A percentile compares a stretch with the other conserved stretches of the same genome.
These are phyloP conservation scores for Paecilomyces dactylethromorphus DNA, from an alignment of 2,329 filamentous ascomycete species.

Conservation along the genomic window DNA sequence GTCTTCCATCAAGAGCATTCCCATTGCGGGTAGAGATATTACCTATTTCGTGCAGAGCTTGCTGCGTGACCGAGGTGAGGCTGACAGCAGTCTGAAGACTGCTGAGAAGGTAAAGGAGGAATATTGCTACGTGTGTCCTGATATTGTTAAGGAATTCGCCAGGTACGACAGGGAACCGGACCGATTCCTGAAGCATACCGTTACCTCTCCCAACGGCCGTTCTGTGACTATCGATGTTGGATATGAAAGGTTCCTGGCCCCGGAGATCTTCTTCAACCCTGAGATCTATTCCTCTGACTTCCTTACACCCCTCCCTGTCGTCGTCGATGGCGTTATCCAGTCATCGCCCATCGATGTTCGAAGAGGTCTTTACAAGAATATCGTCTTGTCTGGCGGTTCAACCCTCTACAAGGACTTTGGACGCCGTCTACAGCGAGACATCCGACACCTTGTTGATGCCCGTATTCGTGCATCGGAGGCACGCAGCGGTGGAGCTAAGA, in stretches of 20 bases:
- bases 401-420: conserved; percentile 99
- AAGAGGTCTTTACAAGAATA: conserved; percentile 98
- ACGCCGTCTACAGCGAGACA: conserved; percentile 89
- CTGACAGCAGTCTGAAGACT: conserved; percentile 93
- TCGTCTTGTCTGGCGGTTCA: conserved; percentile 92
- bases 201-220: conserved; percentile 77
- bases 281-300: conserved; percentile 99
- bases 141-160: conserved; percentile 97
- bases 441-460: conserved; percentile 89
- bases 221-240: conserved; percentile 85
- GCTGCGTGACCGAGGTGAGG: conserved; percentile 89
- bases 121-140: conserved; percentile 95
- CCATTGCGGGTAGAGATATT: conserved; percentile 94
- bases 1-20: conserved; percentile 98
- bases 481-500: conserved; percentile 83
- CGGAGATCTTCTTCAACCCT: conserved; percentile 99
- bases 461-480: conserved; percentile 89
- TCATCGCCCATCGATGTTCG: conserved; percentile 96
- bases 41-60: conserved; percentile 98
- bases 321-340: conserved; percentile 96
- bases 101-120: conserved; percentile 98
- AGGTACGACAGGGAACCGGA: conserved; percentile 90
- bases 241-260: conserved; percentile 95
- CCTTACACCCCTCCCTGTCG: conserved; percentile 84
- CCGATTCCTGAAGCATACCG: conserved; percentile 83